Evolutionary conservation across 164 flowering plant genomes (phyloP), one percentile per base, ranked within the genome.

Genomic region (Vitis rupestris): DNA sequence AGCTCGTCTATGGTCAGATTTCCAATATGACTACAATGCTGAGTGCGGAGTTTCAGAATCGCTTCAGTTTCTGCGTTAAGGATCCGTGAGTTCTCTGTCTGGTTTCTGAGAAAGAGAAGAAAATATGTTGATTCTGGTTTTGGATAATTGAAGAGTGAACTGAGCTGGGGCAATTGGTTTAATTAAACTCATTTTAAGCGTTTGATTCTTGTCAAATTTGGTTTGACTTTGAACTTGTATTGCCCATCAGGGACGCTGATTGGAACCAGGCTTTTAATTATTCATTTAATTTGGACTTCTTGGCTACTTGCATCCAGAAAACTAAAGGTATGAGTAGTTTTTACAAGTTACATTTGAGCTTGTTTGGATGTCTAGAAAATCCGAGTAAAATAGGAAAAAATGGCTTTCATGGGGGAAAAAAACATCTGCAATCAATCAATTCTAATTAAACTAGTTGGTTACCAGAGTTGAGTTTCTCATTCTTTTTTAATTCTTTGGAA

Each of bases 201-300:
- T 23, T 50, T 37, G 44, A 37, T 37, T 37, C 44, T 37, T 37
- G 10, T 56, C 50, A 15, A 59, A 30, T 49, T 52, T 60, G 15
- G 10, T 55, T 60, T 16, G 50, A 37, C 30, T 61, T 15, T 70
- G 51, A 19, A 10, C 4, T 15, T 14, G 0, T 27, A 50, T 50
- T 65, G 12, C 65, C 48, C 17, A 72, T 53, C 79, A 89, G 93
- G 81, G 66, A 83, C 17, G 82, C 74, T 67, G 93, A 89, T 69
- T 89, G 93, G 93, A 76, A 87, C 47, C 68, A 61, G 66, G 84
- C 93, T 3, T 89, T 89, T 63, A 85, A 89, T 66, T 89, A 53
- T 52, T 79, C 84, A 0, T 72, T 82, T 7, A 81, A 89, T 77
- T 52, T 79, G 82, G 82, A 72, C 30, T 89, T 89, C 73, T 63